Percentiles rank a stretch among this genome's conserved stretches.
phyloP scores from a whole-genome alignment of 257 asterid genomes.

The Capsicum pubescens region DNA sequence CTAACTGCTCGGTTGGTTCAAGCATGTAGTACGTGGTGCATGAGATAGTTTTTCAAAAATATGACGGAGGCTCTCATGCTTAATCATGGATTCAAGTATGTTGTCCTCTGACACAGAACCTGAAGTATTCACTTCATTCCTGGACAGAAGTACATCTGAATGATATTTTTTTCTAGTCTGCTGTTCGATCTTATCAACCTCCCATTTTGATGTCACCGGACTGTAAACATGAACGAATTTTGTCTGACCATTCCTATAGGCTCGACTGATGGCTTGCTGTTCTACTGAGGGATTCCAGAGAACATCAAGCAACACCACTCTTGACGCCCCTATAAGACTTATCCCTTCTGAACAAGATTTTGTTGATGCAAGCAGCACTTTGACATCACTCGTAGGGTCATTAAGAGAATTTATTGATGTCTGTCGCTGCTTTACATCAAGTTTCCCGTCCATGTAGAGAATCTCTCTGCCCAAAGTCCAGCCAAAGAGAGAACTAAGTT shows the following conservation, averaged over 20 bases:
- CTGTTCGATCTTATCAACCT: slow-evolving; percentile 49
- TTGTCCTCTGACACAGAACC: slow-evolving; percentile 42
- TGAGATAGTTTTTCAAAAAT: slow-evolving; percentile 43
- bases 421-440: slow-evolving; percentile 47
- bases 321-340: slow-evolving; percentile 76
- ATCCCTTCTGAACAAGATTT: slow-evolving; percentile 80
- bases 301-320: slow-evolving; percentile 79
- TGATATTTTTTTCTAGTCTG: slow-evolving; percentile 56
- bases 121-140: slow-evolving; percentile 29
- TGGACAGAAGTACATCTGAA: slow-evolving; percentile 57
- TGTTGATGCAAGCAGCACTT: slow-evolving; percentile 71
- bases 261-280: slow-evolving; percentile 77
- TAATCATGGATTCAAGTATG: slow-evolving; percentile 61
- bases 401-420: slow-evolving; percentile 51
- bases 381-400: slow-evolving; percentile 44
- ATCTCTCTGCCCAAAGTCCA: slow-evolving; percentile 4
- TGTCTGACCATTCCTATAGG: slow-evolving; percentile 77
- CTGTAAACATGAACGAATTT: slow-evolving; percentile 68
- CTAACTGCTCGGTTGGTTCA: not conserved
- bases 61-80: slow-evolving; percentile 27
- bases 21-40: slow-evolving; percentile 39
- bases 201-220: slow-evolving; percentile 54
- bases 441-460: slow-evolving; percentile 51
- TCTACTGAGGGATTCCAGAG: slow-evolving; percentile 78
- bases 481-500: not conserved